These are phyloP conservation scores for Pythium brassicae DNA, from an alignment of 352 stramenopile genomes.

Conservation along the genomic window DNA sequence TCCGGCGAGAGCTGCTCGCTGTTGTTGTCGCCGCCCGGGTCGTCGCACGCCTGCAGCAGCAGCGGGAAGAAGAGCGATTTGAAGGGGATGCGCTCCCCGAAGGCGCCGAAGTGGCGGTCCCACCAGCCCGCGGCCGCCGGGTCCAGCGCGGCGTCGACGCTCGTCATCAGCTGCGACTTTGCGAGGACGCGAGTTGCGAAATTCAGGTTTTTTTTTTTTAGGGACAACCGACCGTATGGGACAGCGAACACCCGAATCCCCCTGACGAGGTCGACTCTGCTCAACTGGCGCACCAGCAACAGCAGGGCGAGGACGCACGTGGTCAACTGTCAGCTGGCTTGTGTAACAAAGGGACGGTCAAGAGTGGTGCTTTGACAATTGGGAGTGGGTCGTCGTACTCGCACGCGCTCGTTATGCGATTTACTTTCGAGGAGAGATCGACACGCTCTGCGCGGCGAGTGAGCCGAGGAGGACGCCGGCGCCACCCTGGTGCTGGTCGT, in stretches of 20 bases:
- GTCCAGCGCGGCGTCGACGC: no score
- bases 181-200: no score
- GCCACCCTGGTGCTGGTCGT: slow-evolving; percentile 4
- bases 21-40: slow-evolving; percentile 11
- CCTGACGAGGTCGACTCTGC: no score
- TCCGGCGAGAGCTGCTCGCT: slow-evolving; percentile 42
- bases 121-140: slow-evolving; percentile 26
- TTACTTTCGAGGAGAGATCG: slow-evolving; percentile 8
- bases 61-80: slow-evolving; percentile 55
- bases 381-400: not conserved
- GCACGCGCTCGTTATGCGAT: not conserved
- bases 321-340: no score
- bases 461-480: not conserved
- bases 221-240: no score
- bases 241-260: no score
- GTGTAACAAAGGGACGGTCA: no score
- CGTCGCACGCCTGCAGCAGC: slow-evolving; percentile 36
- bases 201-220: no score
- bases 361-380: no score
- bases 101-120: slow-evolving; percentile 17
- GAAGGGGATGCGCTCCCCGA: slow-evolving; percentile 15
- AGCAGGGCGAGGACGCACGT: no score
- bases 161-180: no score
- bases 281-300: no score
- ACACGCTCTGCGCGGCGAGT: slow-evolving; percentile 5